A percentile compares a stretch with the other conserved stretches of the same genome.
Evolutionary conservation across 306 rosid genomes (phyloP).

Genomic region (Rubus idaeus): DNA sequence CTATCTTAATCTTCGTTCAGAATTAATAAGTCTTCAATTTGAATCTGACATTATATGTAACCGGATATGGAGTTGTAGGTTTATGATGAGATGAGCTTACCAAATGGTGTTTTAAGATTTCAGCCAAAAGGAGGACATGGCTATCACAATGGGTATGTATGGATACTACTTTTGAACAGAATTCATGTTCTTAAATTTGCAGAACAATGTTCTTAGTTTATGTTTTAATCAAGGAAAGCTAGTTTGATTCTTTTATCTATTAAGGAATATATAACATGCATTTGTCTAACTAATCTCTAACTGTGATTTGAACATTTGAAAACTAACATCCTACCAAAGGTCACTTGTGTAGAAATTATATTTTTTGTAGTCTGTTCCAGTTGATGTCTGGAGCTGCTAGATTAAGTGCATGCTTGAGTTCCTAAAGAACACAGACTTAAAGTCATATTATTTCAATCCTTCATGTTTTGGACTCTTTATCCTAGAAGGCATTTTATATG

Average conservation of each 20-base stretch:
- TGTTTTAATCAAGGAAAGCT: not conserved
- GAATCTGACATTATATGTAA: conserved; percentile 1
- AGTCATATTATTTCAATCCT: not conserved
- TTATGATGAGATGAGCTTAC: conserved; percentile 94
- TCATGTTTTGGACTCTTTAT: not conserved
- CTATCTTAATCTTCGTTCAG: conserved; percentile 1
- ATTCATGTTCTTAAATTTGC: conserved; percentile 9
- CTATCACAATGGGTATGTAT: conserved; percentile 86
- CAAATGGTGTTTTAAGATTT: conserved; percentile 86
- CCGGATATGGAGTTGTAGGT: conserved; percentile 40
- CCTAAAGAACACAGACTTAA: not conserved
- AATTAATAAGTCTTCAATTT: conserved; percentile 2
- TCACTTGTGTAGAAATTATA: not conserved
- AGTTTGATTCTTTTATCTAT: not conserved
- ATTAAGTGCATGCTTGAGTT: not conserved
- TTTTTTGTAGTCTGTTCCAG: not conserved
- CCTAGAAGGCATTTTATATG: not conserved
- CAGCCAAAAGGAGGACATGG: conserved; percentile 94
- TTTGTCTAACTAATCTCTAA: not conserved
- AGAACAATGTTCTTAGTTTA: not conserved
- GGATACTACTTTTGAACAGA: conserved; percentile 20
- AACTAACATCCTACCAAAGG: not conserved
- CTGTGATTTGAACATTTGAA: not conserved
- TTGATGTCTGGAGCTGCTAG: not conserved
- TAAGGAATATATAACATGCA: not conserved